Conservation (phyloP, 225 moss, liverwort and hornwort species). For the Pleurozium schreberi region DNA sequence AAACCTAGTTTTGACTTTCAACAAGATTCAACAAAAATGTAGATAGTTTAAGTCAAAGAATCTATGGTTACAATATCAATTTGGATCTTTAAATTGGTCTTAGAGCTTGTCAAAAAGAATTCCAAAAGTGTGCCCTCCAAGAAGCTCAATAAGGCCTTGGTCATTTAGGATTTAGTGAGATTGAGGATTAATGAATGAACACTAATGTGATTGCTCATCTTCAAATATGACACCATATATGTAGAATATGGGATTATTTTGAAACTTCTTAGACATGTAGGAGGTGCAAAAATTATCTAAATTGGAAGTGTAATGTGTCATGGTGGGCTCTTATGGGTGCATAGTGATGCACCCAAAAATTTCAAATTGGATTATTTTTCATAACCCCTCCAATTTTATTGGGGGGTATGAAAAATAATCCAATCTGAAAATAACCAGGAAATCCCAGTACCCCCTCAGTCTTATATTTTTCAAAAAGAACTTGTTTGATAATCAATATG, state of each 20-base stretch:
- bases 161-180: neutral
- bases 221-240: neutral
- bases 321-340: too few species aligned
- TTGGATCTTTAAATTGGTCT: too few species aligned
- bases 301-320: neutral
- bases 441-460: too few species aligned
- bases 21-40: neutral
- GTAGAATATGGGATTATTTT: neutral
- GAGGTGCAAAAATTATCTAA: neutral
- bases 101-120: neutral
- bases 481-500: too few species aligned
- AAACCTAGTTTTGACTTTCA: neutral
- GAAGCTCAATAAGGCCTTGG: neutral
- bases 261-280: neutral
- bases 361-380: too few species aligned
- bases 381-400: too few species aligned
- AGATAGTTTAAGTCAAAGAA: too few species aligned
- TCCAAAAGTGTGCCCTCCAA: fast-evolving
- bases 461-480: too few species aligned
- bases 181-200: neutral
- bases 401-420: too few species aligned
- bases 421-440: too few species aligned
- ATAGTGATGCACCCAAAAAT: too few species aligned
- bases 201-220: neutral
- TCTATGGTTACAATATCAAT: too few species aligned